Percentiles rank a stretch among this genome's conserved stretches.
These are phyloP conservation scores for Cucurbita pepo DNA, from an alignment of 306 rosid species.

Conservation along the genomic window DNA sequence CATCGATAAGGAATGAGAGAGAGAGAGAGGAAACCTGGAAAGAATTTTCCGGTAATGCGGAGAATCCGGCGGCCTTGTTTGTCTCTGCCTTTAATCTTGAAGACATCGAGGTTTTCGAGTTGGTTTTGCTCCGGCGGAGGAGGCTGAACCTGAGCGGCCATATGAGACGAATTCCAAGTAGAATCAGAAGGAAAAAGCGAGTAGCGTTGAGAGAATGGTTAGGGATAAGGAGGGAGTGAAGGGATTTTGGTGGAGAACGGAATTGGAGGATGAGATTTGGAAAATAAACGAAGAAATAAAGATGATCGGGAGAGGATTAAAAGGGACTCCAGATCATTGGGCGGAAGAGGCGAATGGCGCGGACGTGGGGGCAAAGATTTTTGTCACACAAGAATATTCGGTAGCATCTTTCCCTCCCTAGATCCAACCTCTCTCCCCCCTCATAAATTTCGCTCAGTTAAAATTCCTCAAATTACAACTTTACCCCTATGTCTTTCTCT, in stretches of 20 bases:
- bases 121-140: conserved; percentile 38
- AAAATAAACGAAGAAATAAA: not conserved
- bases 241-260: not conserved
- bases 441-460: not conserved
- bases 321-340: not conserved
- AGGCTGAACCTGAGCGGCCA: conserved; percentile 14
- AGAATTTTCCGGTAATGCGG: conserved; percentile 66
- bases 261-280: not conserved
- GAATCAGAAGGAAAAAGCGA: not conserved
- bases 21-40: conserved; percentile 35
- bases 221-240: not conserved
- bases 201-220: not conserved
- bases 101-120: conserved; percentile 43
- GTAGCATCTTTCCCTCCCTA: conserved; percentile 26
- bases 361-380: not conserved
- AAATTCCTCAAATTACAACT: no score
- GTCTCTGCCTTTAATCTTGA: conserved; percentile 72
- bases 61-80: conserved; percentile 66
- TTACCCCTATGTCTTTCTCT: no score
- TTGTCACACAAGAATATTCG: conserved; percentile 28
- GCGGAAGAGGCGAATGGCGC: not conserved
- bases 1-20: no score
- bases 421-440: not conserved
- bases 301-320: not conserved
- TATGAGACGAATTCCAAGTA: not conserved